Evolutionary conservation across 176 grass and related monocot genomes (phyloP).

Genomic region (Phoenix roebelenii): DNA sequence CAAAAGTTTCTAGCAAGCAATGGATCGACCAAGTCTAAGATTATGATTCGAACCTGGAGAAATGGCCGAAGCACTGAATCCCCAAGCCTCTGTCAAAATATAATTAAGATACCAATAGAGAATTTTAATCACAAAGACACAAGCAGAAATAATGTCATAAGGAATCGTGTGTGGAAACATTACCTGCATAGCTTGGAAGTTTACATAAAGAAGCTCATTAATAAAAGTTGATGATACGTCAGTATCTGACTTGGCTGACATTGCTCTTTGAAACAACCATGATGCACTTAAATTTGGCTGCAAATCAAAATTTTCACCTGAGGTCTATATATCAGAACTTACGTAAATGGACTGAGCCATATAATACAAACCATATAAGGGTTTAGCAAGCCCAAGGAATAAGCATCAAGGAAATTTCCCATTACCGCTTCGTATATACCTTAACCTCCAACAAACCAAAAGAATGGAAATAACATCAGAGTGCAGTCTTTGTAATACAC

Average conservation of each 20-base stretch:
- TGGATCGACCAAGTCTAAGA: background rate
- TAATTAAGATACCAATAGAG: slow-evolving; percentile 21
- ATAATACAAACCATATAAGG: slow-evolving; percentile 74
- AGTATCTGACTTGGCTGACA: slow-evolving; percentile 59
- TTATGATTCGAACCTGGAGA: slow-evolving; percentile 52
- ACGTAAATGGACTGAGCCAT: background rate
- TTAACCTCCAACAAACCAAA: slow-evolving; percentile 34
- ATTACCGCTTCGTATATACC: slow-evolving; percentile 81
- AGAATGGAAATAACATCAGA: slow-evolving; percentile 10
- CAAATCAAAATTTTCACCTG: slow-evolving; percentile 15
- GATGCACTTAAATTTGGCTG: slow-evolving; percentile 96
- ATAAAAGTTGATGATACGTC: slow-evolving; percentile 67
- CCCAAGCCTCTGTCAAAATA: slow-evolving; percentile 66
- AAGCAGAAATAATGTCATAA: background rate
- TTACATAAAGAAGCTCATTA: slow-evolving; percentile 85
- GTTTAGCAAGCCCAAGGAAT: slow-evolving; percentile 60
- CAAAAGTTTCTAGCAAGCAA: too few relatives aligned
- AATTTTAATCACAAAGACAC: slow-evolving; percentile 5
- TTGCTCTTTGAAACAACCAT: slow-evolving; percentile 93
- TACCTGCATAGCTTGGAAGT: slow-evolving; percentile 88
- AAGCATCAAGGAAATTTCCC: slow-evolving; percentile 60
- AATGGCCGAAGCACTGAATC: slow-evolving; percentile 69
- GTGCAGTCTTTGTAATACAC: background rate
- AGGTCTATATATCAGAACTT: slow-evolving; percentile 11
- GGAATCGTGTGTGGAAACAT: background rate